A percentile compares a stretch with the other conserved stretches of the same genome.
Conservation (phyloP, 495 filamentous ascomycete genomes). For the Aspergillus funiculosus region DNA sequence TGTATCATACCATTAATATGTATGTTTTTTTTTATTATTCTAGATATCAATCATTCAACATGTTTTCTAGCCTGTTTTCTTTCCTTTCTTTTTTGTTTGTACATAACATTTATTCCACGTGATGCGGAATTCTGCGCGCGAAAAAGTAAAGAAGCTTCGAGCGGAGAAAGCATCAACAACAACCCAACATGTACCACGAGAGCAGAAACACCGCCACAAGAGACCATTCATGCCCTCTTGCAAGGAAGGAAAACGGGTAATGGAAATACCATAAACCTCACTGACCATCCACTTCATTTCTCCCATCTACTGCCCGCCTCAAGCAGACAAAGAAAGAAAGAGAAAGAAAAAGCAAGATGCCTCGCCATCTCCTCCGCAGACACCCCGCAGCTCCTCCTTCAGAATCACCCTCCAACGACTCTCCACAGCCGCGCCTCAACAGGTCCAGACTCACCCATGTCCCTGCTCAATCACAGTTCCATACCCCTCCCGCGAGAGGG, state of each 20-base stretch:
- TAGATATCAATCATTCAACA: neutral
- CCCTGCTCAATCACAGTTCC: slow-evolving; percentile 27
- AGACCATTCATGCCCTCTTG: no score
- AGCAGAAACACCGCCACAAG: no score
- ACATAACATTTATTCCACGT: slow-evolving; percentile 4
- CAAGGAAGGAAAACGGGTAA: neutral
- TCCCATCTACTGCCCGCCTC: neutral
- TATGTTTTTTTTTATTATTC: neutral
- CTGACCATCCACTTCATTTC: neutral
- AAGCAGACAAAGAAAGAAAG: neutral
- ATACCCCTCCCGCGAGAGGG: slow-evolving; percentile 33
- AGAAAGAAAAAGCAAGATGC: slow-evolving; percentile 16
- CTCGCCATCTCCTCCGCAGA: slow-evolving; percentile 24
- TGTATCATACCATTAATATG: slow-evolving; percentile 6
- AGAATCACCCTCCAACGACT: slow-evolving; percentile 10
- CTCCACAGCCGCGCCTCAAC: slow-evolving; percentile 11
- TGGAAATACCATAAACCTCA: neutral
- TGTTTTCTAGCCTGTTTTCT: neutral
- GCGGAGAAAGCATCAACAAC: neutral
- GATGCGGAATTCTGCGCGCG: slow-evolving; percentile 7
- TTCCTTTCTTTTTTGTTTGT: neutral
- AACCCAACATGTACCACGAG: no score
- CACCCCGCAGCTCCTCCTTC: slow-evolving; percentile 15
- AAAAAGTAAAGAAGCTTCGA: neutral
- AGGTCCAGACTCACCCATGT: slow-evolving; percentile 13